A percentile compares a stretch with the other conserved stretches of the same genome.
Evolutionary conservation across 106 monocot genomes (phyloP).

Genomic region (Acanthochlamys bracteata): DNA sequence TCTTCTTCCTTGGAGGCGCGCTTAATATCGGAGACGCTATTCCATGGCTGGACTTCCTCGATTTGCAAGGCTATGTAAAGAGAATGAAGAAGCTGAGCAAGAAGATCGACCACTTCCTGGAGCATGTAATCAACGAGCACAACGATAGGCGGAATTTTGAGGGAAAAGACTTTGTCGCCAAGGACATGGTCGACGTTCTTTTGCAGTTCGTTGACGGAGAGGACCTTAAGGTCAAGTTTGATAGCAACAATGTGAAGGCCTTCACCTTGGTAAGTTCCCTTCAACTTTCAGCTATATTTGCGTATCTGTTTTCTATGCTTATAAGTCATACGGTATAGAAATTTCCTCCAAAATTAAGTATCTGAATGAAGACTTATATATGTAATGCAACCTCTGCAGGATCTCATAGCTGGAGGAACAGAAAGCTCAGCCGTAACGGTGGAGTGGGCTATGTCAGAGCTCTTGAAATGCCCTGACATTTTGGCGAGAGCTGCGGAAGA

Average conservation of each 20-base stretch:
- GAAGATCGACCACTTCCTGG: slow-evolving; percentile 64
- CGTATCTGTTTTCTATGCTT: no score
- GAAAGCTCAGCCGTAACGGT: slow-evolving; percentile 15
- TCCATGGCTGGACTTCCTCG: slow-evolving; percentile 14
- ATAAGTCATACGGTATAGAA: not conserved
- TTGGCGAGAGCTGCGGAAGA: slow-evolving; percentile 43
- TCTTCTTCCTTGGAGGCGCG: slow-evolving; percentile 62
- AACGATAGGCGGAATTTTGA: not conserved
- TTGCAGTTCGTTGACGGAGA: not conserved
- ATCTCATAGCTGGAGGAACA: slow-evolving; percentile 53
- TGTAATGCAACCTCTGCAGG: not conserved
- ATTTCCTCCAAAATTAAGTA: not conserved
- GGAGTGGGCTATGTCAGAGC: slow-evolving; percentile 17
- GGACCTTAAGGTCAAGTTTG: not conserved
- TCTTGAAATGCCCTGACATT: slow-evolving; percentile 37
- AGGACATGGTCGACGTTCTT: slow-evolving; percentile 68
- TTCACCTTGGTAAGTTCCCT: slow-evolving; percentile 1
- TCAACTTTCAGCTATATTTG: not conserved
- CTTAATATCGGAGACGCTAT: slow-evolving; percentile 13
- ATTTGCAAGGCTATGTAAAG: slow-evolving; percentile 61
- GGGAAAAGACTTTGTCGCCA: slow-evolving; percentile 15
- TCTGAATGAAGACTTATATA: no score
- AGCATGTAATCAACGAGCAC: slow-evolving; percentile 57
- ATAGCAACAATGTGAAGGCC: not conserved
- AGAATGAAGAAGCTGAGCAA: slow-evolving; percentile 60